Percentiles rank a stretch among this genome's conserved stretches.
Evolutionary conservation across 1,139 yeast genomes (phyloP).

Genomic region (Saccharomyces hybrid): DNA sequence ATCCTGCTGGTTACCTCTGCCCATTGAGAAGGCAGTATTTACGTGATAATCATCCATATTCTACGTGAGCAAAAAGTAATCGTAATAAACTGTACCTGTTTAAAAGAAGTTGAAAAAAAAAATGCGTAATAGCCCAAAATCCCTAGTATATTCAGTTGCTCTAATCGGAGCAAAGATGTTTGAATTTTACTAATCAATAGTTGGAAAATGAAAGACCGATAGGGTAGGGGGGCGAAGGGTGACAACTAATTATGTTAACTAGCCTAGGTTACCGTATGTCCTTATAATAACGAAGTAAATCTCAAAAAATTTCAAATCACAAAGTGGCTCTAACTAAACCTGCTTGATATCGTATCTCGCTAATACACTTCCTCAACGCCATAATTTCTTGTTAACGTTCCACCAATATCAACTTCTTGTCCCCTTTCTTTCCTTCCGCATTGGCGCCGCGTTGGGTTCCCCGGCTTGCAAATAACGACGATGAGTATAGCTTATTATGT

Average conservation of each 20-base stretch:
- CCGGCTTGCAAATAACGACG: neutral
- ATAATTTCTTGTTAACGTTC: neutral
- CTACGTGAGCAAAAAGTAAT: conserved; percentile 1
- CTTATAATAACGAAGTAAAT: neutral
- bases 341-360: neutral
- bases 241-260: neutral
- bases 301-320: neutral
- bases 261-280: neutral
- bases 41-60: conserved; percentile 28
- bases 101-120: neutral
- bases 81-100: neutral
- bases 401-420: neutral
- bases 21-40: conserved; percentile 29
- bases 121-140: neutral
- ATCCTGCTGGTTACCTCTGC: conserved; percentile 7
- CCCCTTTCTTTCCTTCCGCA: neutral
- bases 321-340: neutral
- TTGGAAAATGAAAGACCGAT: neutral
- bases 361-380: neutral
- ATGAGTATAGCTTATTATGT: neutral
- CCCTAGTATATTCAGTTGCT: neutral
- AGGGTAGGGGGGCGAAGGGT: neutral
- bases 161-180: neutral
- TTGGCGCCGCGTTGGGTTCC: neutral
- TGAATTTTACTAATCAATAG: neutral